These are phyloP conservation scores for Zizania palustris DNA, from an alignment of 202 grass and related monocot genomes.

Conservation along the genomic window DNA sequence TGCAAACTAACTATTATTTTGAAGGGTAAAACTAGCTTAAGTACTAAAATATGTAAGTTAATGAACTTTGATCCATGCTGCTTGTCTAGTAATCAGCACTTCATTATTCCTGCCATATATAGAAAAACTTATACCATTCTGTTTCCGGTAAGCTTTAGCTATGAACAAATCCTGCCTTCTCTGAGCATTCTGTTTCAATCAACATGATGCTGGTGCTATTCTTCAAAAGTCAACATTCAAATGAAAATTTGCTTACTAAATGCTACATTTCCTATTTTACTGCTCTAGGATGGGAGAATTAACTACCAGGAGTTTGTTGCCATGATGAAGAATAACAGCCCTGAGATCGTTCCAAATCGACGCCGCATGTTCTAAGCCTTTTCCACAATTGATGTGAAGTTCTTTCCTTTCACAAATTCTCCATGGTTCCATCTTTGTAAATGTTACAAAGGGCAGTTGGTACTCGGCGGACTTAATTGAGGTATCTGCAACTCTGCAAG, in stretches of 20 bases:
- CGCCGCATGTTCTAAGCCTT: constrained; percentile 49
- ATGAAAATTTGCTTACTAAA: constrained; percentile 2
- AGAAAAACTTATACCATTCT: no score
- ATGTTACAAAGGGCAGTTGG: constrained; percentile 2
- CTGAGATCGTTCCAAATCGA: constrained; percentile 60
- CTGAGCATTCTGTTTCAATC: background rate
- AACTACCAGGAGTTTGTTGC: constrained; percentile 85
- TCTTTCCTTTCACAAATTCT: background rate
- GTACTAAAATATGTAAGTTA: no score
- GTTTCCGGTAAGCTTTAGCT: background rate
- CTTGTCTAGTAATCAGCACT: no score
- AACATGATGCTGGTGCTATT: background rate
- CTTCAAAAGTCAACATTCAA: background rate
- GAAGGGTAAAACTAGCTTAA: no score
- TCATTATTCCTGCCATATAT: no score
- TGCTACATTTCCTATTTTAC: constrained; percentile 26
- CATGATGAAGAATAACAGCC: constrained; percentile 79
- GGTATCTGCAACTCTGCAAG: background rate
- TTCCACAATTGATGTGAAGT: constrained; percentile 21
- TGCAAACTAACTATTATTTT: background rate
- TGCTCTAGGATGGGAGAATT: constrained; percentile 81
- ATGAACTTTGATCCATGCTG: no score
- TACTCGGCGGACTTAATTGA: background rate
- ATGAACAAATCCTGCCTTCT: background rate
- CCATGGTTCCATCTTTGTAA: background rate